Evolutionary conservation across 1,284 basidiomycete species (phyloP).

Genomic region (Pyrrhoderma lamaoense): DNA sequence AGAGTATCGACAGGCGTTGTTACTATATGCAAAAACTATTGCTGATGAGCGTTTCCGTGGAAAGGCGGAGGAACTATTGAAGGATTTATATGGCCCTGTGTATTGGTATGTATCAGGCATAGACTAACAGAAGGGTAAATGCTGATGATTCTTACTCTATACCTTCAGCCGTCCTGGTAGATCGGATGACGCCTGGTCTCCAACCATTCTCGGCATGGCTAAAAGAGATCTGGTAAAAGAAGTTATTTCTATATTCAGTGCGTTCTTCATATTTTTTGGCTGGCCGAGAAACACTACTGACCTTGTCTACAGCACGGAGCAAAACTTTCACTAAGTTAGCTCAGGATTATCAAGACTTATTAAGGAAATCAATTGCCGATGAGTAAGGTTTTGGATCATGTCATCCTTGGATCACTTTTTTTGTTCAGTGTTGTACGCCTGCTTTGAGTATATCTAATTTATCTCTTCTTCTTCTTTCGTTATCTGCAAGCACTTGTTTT

Average conservation of each 20-base stretch:
- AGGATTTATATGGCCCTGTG: conserved; percentile 80
- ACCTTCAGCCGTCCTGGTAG: conserved; percentile 56
- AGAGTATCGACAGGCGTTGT: conserved; percentile 73
- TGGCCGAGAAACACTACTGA: background rate
- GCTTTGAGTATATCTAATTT: too few species aligned
- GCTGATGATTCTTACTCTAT: background rate
- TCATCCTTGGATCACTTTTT: background rate
- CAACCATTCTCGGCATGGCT: conserved; percentile 56
- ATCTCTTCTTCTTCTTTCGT: too few species aligned
- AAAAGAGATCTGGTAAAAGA: conserved; percentile 80
- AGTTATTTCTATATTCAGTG: conserved; percentile 70
- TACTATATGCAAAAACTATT: conserved; percentile 73
- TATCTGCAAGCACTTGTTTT: too few species aligned
- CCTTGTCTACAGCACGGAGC: conserved; percentile 21
- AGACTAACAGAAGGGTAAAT: background rate
- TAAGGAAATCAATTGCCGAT: conserved; percentile 21
- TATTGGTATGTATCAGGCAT: conserved; percentile 54
- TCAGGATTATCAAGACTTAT: conserved; percentile 28
- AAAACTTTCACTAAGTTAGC: conserved; percentile 27
- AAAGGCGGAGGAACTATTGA: conserved; percentile 83
- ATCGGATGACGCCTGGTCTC: conserved; percentile 56
- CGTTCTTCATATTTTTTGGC: conserved; percentile 9
- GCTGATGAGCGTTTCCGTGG: conserved; percentile 80
- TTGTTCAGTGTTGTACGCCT: too few species aligned
- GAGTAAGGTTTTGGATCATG: conserved; percentile 7